Base-by-base conservation (phyloP, 163 green algal species). In the Prototheca wickerhamii region DNA sequence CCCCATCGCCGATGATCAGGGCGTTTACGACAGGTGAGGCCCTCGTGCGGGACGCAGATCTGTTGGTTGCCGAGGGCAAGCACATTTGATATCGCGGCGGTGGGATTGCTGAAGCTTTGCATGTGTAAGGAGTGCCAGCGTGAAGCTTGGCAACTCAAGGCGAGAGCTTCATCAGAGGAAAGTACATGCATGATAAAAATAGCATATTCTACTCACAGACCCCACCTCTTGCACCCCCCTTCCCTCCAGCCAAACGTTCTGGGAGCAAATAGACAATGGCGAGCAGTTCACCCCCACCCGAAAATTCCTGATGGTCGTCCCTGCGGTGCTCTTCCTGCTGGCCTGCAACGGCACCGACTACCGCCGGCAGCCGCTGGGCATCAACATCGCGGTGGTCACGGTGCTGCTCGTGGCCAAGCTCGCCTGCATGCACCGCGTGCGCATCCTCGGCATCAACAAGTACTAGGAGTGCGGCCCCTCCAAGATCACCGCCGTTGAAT, bases 211-310 rank as follows among this genome's bases (percentile, higher is more conserved):
- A 29, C 12, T 3, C 53, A 20, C 53, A 5, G 2, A 23, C 44
- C 44, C 32, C 32, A 20, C 53, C 12, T 46, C 30, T 32, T 42
- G 46, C 6, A n/a, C n/a, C n/a, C 23, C 25, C 17, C 28, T 33
- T 31, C 51, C 21, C 10, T 60, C 60, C 65, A 73, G 64, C 65
- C 68, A 94, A 25, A 98, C 92, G 0, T 96, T 96, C 66, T 98
- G 92, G 92, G 92, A 98, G 82, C 92, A 98, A 75, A 77, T 98
- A 28, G 91, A 98, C 58, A 83, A 86, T 40, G 86, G 86, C 18
- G 63, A 87, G 21, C 93, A 98, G 58, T 80, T 83, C 70, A 98
- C 92, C 1, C 62, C 64, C 46, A 98, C 89, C 58, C 78, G 93
- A 25, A 98, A 98, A 69, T 95, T 98, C 61, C 89, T 98, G 61